A percentile compares a stretch with the other conserved stretches of the same genome.
phyloP scores from a whole-genome alignment of 345 rosid genomes.

The Conringia planisiliqua region DNA sequence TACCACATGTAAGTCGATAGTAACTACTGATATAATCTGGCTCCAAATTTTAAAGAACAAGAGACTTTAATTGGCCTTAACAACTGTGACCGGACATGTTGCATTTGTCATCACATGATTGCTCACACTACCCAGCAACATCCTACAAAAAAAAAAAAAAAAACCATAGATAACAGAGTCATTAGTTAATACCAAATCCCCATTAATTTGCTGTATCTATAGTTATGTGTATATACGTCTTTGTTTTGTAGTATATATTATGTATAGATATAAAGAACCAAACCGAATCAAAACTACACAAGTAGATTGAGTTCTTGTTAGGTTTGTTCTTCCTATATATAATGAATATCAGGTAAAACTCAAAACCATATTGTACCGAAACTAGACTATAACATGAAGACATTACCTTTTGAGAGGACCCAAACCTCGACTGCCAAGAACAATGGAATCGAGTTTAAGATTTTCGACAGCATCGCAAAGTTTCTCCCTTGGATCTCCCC shows the following conservation, averaged over 20 bases:
- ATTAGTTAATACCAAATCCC: neutral
- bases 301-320: neutral
- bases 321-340: neutral
- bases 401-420: conserved; percentile 69
- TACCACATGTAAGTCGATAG: conserved; percentile 3
- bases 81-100: conserved; percentile 77
- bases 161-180: neutral
- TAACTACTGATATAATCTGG: neutral
- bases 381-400: neutral
- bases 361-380: neutral
- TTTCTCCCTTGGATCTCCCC: conserved; percentile 89
- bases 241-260: neutral
- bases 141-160: conserved; percentile 39
- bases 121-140: conserved; percentile 80
- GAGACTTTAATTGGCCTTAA: conserved; percentile 38
- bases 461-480: conserved; percentile 61
- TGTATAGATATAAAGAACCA: neutral
- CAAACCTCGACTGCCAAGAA: conserved; percentile 90
- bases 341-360: neutral
- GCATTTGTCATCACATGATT: conserved; percentile 65
- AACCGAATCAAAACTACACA: neutral
- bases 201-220: neutral
- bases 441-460: conserved; percentile 68
- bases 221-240: neutral
- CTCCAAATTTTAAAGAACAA: neutral